phyloP scores from a whole-genome alignment of 78 protist species.

The Polysphondylium violaceum region DNA sequence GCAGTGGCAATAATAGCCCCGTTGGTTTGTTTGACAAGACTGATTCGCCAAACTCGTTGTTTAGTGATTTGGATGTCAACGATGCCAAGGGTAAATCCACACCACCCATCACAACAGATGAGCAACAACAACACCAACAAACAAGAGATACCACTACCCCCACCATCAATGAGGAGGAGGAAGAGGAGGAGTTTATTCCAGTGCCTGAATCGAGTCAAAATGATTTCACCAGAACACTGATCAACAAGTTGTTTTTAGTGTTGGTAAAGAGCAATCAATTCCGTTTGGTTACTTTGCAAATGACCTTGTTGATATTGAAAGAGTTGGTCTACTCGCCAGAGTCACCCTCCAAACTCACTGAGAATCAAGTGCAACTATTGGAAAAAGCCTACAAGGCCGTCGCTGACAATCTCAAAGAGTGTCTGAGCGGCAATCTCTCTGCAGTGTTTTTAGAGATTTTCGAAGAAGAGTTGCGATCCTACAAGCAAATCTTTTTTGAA shows the following conservation, averaged over 20 bases:
- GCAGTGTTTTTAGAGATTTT: slow-evolving; percentile 78
- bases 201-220: slow-evolving; percentile 63
- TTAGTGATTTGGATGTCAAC: not conserved
- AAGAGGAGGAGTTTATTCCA: slow-evolving; percentile 58
- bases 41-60: not conserved
- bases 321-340: slow-evolving; percentile 80
- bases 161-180: slow-evolving; percentile 19
- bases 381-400: slow-evolving; percentile 69
- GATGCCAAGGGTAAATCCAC: not conserved
- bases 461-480: slow-evolving; percentile 73
- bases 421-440: slow-evolving; percentile 31
- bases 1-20: not conserved
- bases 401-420: slow-evolving; percentile 53
- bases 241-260: slow-evolving; percentile 46
- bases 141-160: not conserved
- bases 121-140: slow-evolving; percentile 4
- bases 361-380: slow-evolving; percentile 43
- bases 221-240: slow-evolving; percentile 41
- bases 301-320: slow-evolving; percentile 72
- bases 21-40: too few species aligned
- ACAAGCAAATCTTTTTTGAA: slow-evolving; percentile 66
- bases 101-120: slow-evolving; percentile 19
- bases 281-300: slow-evolving; percentile 77
- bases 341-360: slow-evolving; percentile 66
- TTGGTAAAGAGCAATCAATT: slow-evolving; percentile 72